Conservation (phyloP, 345 rosid species). For the Alliaria petiolata region DNA sequence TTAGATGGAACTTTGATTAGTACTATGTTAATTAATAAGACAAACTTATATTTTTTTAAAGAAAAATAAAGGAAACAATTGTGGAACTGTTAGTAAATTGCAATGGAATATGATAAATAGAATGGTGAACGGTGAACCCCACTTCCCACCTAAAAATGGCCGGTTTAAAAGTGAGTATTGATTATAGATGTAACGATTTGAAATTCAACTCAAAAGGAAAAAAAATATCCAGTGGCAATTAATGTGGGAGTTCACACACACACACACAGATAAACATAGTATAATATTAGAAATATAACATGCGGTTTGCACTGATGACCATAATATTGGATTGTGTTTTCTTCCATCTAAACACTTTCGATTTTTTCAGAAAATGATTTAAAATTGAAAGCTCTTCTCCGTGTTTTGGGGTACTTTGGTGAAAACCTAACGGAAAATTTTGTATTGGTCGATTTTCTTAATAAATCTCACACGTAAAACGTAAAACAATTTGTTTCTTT, state of each 20-base stretch:
- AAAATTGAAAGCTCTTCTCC: not conserved
- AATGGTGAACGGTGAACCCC: slow-evolving; percentile 30
- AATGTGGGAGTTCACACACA: slow-evolving; percentile 12
- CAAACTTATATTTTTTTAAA: no score
- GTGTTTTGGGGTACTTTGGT: not conserved
- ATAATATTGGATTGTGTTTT: not conserved
- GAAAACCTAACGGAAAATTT: not conserved
- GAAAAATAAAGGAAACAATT: no score
- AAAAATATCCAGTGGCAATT: slow-evolving; percentile 12
- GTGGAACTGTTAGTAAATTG: slow-evolving; percentile 14
- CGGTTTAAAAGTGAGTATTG: slow-evolving; percentile 35
- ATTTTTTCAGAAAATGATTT: not conserved
- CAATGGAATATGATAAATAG: slow-evolving; percentile 27
- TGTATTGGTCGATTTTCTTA: not conserved
- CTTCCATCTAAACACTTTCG: not conserved
- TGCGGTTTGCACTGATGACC: not conserved
- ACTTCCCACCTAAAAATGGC: slow-evolving; percentile 37
- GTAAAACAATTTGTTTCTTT: not conserved
- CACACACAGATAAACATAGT: not conserved
- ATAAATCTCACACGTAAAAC: not conserved
- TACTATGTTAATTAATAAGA: not conserved
- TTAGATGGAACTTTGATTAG: not conserved
- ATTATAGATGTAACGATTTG: slow-evolving; percentile 25
- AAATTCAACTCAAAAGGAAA: not conserved
- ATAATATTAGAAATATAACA: not conserved